Evolutionary conservation across 2,329 filamentous ascomycete species (phyloP), one percentile per base, ranked within the genome.

Genomic region (Aureobasidium pullulans): DNA sequence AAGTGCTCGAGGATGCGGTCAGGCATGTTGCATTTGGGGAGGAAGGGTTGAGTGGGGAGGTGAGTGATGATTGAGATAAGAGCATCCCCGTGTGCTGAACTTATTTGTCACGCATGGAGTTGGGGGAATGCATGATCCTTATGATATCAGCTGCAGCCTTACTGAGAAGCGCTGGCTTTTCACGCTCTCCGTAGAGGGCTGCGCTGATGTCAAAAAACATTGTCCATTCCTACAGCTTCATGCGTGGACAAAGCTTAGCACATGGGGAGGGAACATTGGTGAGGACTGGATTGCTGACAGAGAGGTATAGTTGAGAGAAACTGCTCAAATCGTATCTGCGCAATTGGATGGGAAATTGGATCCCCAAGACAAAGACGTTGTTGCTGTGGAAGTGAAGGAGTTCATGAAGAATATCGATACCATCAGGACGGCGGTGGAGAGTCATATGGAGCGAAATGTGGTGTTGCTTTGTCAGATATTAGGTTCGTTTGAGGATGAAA

Each of bases 281-380:
- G 4, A 15, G 15, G 8, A 36, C 1, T 4, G 15, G 29, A 31
- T 16, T 13, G 11, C 7, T 32, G 29, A 34, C 16, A n/a, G 0
- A 8, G n/a, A 23, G 11, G n/a, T 16, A 29, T 42, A 75, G 65
- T 66, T 79, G 1, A 72, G 74, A 63, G 67, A 76, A 50, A 66
- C 74, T 5, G 74, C 76, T 32, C 73, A 75, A n/a, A 68, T 77
- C 8, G 66, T 75, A 5, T 70, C 70, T 10, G 75, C 77, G 0
- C 69, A 71, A 42, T 68, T 78, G 9, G 70, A 68, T 16, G 70
- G 70, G 44, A 68, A 71, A 11, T 63, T 79, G 7, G 60, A 70
- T 0, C 53, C 63, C 4, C 61, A 69, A 11, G 76, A 79, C 56
- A 67, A 68, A 10, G 69, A 72, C 0, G 66, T 78, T 6, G 67